phyloP scores from a whole-genome alignment of 169 alveolate genomes.

The Plasmodium adleri region DNA sequence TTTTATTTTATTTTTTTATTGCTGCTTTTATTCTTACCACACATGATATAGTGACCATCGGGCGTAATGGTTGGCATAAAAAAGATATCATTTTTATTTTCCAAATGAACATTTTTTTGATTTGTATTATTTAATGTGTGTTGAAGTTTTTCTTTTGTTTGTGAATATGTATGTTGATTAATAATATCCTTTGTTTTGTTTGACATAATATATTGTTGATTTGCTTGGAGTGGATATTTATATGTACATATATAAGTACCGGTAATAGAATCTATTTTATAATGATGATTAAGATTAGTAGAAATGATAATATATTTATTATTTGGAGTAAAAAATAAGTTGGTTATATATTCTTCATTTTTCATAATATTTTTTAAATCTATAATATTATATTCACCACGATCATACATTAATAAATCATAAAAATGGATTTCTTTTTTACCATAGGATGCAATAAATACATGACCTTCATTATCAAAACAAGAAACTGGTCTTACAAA shows the following conservation, averaged over 20 bases:
- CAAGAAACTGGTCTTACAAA: constrained; percentile 55
- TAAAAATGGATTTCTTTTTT: constrained; percentile 63
- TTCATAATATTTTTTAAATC: constrained; percentile 31
- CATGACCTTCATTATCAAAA: constrained; percentile 67
- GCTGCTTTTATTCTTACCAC: constrained; percentile 20
- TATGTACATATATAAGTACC: constrained; percentile 52
- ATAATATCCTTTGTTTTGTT: too few relatives aligned
- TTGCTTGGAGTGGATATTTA: constrained; percentile 18
- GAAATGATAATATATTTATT: constrained; percentile 54
- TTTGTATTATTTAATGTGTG: background rate
- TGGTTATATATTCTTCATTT: constrained; percentile 35
- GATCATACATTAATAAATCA: constrained; percentile 58
- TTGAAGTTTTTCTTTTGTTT: too few relatives aligned
- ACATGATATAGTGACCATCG: constrained; percentile 55
- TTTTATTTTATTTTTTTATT: background rate
- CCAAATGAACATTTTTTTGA: background rate
- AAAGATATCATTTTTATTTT: background rate
- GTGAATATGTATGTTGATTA: too few relatives aligned
- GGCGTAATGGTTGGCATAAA: constrained; percentile 73
- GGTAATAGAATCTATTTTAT: constrained; percentile 63
- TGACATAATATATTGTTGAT: too few relatives aligned
- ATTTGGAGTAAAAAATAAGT: constrained; percentile 70
- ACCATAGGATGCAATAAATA: constrained; percentile 63
- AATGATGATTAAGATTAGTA: constrained; percentile 49
- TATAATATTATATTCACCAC: constrained; percentile 50